Base-by-base conservation (phyloP, 768 basidiomycete genomes). In the Termitomyces bulborhizus region DNA sequence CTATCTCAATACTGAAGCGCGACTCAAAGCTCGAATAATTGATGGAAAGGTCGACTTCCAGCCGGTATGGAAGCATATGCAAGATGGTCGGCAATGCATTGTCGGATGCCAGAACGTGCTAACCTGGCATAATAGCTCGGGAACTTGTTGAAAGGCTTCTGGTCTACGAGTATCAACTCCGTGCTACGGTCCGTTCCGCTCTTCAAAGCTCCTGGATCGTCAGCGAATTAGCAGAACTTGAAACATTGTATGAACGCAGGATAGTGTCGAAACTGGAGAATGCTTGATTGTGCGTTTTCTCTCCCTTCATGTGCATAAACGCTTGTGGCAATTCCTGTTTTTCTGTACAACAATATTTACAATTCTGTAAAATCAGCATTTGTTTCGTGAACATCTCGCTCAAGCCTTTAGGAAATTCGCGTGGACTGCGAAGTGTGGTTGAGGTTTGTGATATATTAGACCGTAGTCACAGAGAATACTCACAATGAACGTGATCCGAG, bases 401-500 rank as follows among this genome's bases (percentile, higher is more conserved):
- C 71, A 90, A 18, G 85, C 86, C 65, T 91, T 92, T 60, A 98
- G 75, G 71, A 88, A 88, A 65, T 89, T 86, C 26, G 93, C 91
- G 60, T 98, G 95, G 76, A 87, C 96, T 85, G 62, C 57, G 43
- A 69, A 56, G 50, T 65, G 57, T 46, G 52, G 21, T 57, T 26
- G 27, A 50, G 31, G 9, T 57, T 43, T 24, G 54, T 37, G 29
- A 51, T 18, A 9, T 32, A 29, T 60, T 7, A 50, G 58, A 15
- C 34, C 26, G 57, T 49, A 66, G 60, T 52, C 40, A 52, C 34
- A 51, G 11, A 49, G 41, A 13, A 21, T 53, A 73, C 88, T 70
- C 59, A 91, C 91, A 98, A 51, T 86, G 86, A 60, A 98, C 77
- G 64, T 99, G 96, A 61, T 94, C 94, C 11, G 86, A 76, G 16